Percentiles rank a stretch among this genome's conserved stretches.
Evolutionary conservation across 2,329 filamentous ascomycete genomes (phyloP).

Genomic region (Geosmithia putterillii): DNA sequence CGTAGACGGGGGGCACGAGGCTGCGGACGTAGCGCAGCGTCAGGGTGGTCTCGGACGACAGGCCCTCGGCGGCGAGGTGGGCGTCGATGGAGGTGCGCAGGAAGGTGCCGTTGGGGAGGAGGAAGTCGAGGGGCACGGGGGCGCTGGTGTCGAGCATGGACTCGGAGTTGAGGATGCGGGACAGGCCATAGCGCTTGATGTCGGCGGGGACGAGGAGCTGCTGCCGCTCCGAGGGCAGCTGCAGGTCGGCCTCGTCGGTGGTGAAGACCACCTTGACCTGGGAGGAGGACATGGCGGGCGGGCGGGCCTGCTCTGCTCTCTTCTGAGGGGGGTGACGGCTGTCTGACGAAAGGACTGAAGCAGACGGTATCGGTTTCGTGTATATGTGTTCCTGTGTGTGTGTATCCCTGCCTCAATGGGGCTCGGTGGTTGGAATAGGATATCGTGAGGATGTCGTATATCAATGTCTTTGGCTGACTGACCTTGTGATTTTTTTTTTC

Average conservation of each 20-base stretch:
- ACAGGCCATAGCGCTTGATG: constrained; percentile 58
- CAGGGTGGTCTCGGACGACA: constrained; percentile 79
- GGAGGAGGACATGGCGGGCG: no score
- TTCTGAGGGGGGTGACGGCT: no score
- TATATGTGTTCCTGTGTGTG: no score
- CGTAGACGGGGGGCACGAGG: constrained; percentile 75
- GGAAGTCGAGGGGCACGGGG: constrained; percentile 80
- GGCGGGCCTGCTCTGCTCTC: no score
- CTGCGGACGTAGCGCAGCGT: constrained; percentile 89
- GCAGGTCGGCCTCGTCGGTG: constrained; percentile 47
- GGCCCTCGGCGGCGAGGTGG: constrained; percentile 73
- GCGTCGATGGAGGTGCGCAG: constrained; percentile 82
- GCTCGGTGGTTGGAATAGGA: no score
- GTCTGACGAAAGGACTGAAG: no score
- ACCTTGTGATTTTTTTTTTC: constrained; percentile 1
- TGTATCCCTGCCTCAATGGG: no score
- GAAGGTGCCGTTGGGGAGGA: constrained; percentile 78
- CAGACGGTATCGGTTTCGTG: no score
- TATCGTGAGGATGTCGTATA: no score
- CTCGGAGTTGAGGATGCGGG: constrained; percentile 59
- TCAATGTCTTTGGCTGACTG: no score
- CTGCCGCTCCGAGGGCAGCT: constrained; percentile 48
- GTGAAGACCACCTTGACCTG: constrained; percentile 59
- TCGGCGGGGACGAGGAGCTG: constrained; percentile 53
- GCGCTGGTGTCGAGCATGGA: constrained; percentile 53